A percentile compares a stretch with the other conserved stretches of the same genome.
Conservation (phyloP, 1,139 yeast genomes). For the Debaryomyces udenii region DNA sequence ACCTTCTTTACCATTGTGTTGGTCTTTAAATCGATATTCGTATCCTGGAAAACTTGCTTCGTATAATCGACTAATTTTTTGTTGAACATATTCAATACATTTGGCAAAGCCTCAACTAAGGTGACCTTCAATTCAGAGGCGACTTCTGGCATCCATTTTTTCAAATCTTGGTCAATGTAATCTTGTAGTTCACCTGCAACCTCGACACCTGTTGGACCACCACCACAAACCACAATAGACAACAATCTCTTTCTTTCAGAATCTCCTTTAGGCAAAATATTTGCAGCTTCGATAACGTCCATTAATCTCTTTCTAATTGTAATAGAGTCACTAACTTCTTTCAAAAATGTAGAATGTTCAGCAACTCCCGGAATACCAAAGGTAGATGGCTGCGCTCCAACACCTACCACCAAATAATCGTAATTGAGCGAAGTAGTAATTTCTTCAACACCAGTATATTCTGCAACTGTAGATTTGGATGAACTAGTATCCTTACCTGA, state of each 20-base stretch:
- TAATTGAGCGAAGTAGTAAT: constrained; percentile 56
- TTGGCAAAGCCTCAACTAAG: constrained; percentile 88
- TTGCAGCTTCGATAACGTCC: constrained; percentile 83
- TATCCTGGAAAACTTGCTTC: constrained; percentile 75
- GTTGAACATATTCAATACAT: constrained; percentile 86
- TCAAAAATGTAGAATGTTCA: constrained; percentile 81
- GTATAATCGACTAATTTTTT: constrained; percentile 84
- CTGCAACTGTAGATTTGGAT: constrained; percentile 52
- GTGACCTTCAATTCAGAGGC: constrained; percentile 80
- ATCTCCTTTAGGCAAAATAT: constrained; percentile 71
- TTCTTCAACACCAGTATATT: constrained; percentile 42
- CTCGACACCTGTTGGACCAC: constrained; percentile 97
- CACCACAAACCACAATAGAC: constrained; percentile 88
- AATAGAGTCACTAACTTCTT: constrained; percentile 83
- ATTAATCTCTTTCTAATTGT: constrained; percentile 74
- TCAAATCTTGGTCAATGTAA: constrained; percentile 87
- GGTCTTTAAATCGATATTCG: constrained; percentile 75
- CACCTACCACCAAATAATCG: constrained; percentile 85
- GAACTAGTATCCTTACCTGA: constrained; percentile 56
- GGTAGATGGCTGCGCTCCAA: constrained; percentile 91
- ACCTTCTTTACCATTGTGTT: constrained; percentile 91
- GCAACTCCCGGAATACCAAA: constrained; percentile 93
- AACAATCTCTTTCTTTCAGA: constrained; percentile 80
- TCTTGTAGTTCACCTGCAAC: constrained; percentile 95
- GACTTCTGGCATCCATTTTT: constrained; percentile 86